Base-by-base conservation (phyloP, 2,329 filamentous ascomycete genomes). In the Seiridium unicorne region DNA sequence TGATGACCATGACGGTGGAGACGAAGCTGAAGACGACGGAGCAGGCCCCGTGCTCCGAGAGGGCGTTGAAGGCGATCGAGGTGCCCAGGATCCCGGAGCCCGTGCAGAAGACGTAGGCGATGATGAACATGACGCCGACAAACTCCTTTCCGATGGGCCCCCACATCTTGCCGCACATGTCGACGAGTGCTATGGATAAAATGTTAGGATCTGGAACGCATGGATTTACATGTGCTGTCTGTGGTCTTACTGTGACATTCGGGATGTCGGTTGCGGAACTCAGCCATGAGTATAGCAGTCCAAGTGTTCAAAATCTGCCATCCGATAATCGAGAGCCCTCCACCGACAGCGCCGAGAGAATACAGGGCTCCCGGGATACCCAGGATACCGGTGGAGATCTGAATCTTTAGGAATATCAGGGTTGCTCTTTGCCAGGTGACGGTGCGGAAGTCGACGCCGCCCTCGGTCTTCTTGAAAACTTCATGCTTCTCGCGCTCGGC, bases 71-170 rank as follows among this genome's bases (percentile, higher is more conserved):
- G 0, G 79, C 85, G 0, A 83, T 83, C 0, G 84, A 84, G 1
- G 86, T 79, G 10, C 83, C 84, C 38, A 88, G 76, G 61, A 88
- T 84, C 4, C 85, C 84, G 0, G 81, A 82, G 1, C 79, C 84
- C 7, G 79, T 77, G 42, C 81, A 80, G 11, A 88, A 80, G 48
- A 85, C 77, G 61, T 84, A 87, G 3, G 82, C 83, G 5, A 86
- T 71, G n/a, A 87, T 77, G 70, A 87, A 88, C 3, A 88, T 68
- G 0, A 79, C 65, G 0, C 85, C 85, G 8, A 78, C 76, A 0
- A 87, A 49, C 68, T 88, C 84, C 55, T 78, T 80, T 8, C 82
- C 65, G 62, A 81, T 72, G 1, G 69, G 65, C 0, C 84, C 85
- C 1, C 84, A 83, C 0, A 88, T 77, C 0, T 84, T 74, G 32